These are phyloP conservation scores for Phialophora chinensis DNA, from an alignment of 2,329 filamentous ascomycete genomes.

Conservation along the genomic window DNA sequence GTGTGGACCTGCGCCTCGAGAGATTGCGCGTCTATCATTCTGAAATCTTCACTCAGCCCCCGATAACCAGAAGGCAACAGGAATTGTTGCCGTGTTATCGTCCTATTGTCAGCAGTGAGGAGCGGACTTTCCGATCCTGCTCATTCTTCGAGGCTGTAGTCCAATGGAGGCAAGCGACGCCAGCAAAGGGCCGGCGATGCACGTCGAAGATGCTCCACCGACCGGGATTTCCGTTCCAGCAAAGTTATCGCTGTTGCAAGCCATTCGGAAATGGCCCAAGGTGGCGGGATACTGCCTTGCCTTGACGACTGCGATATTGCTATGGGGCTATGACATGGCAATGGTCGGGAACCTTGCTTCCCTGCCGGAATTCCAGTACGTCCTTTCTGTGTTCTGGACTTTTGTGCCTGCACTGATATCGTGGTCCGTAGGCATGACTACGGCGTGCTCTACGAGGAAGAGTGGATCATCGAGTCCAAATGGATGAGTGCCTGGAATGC, in stretches of 20 bases:
- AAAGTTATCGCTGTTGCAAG: conserved; percentile 17
- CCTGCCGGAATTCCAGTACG: conserved; percentile 42
- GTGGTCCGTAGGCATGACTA: conserved; percentile 41
- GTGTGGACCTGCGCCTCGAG: conserved; percentile 2
- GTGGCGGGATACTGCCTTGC: conserved; percentile 27
- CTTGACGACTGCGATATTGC: conserved; percentile 39
- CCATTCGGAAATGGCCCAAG: conserved; percentile 31
- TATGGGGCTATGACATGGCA: conserved; percentile 44
- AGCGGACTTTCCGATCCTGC: neutral
- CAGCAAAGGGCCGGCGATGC: neutral
- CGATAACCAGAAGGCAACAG: neutral
- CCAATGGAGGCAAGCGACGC: neutral
- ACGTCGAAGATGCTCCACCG: conserved; percentile 4
- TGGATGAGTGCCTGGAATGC: conserved; percentile 56
- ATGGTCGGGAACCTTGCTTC: conserved; percentile 43
- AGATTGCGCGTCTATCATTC: conserved; percentile 1
- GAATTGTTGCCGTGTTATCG: neutral
- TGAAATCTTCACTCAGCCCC: neutral
- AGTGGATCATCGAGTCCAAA: conserved; percentile 50
- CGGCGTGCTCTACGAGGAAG: conserved; percentile 42
- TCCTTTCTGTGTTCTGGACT: neutral
- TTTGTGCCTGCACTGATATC: neutral
- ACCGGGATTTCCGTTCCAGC: neutral
- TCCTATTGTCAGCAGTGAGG: neutral
- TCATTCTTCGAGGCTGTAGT: neutral